phyloP scores from a whole-genome alignment of 2,329 filamentous ascomycete genomes.

The Periglandula ipomoeae region DNA sequence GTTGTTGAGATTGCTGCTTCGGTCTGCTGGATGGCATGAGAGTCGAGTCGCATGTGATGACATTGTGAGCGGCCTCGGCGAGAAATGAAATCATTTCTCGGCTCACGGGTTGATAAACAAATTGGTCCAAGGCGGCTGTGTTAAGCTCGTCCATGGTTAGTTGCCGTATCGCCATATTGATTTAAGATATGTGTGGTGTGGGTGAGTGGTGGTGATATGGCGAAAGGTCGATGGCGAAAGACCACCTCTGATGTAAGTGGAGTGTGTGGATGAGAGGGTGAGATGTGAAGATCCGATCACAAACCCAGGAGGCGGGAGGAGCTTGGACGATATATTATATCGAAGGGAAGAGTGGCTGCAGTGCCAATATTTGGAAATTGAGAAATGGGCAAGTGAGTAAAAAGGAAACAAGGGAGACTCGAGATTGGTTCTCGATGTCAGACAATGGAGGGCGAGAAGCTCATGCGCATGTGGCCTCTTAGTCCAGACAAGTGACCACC shows the following conservation, averaged over 20 bases:
- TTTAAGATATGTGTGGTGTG: not conserved
- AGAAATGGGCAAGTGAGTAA: slow-evolving; percentile 12
- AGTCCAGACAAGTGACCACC: slow-evolving; percentile 18
- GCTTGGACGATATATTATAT: slow-evolving; percentile 8
- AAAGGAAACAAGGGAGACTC: slow-evolving; percentile 15
- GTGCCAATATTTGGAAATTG: slow-evolving; percentile 11
- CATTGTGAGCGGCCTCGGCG: slow-evolving; percentile 62
- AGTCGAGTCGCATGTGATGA: slow-evolving; percentile 67
- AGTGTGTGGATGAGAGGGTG: slow-evolving; percentile 1
- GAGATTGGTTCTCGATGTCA: slow-evolving; percentile 10
- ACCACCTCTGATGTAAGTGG: slow-evolving; percentile 6
- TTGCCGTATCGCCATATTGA: slow-evolving; percentile 38
- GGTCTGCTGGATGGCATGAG: slow-evolving; percentile 39
- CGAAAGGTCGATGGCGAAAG: slow-evolving; percentile 4
- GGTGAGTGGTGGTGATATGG: not conserved
- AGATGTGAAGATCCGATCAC: not conserved
- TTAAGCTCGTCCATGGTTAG: slow-evolving; percentile 51
- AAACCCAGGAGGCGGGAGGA: not conserved
- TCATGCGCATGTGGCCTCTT: slow-evolving; percentile 21
- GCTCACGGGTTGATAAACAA: slow-evolving; percentile 68
- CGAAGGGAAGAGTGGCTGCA: slow-evolving; percentile 11
- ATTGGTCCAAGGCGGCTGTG: slow-evolving; percentile 67
- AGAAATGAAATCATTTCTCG: slow-evolving; percentile 71
- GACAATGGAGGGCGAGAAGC: slow-evolving; percentile 11
- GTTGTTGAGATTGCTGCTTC: slow-evolving; percentile 10